Evolutionary conservation across 2,329 filamentous ascomycete genomes (phyloP).

Genomic region (Beauveria bassiana): DNA sequence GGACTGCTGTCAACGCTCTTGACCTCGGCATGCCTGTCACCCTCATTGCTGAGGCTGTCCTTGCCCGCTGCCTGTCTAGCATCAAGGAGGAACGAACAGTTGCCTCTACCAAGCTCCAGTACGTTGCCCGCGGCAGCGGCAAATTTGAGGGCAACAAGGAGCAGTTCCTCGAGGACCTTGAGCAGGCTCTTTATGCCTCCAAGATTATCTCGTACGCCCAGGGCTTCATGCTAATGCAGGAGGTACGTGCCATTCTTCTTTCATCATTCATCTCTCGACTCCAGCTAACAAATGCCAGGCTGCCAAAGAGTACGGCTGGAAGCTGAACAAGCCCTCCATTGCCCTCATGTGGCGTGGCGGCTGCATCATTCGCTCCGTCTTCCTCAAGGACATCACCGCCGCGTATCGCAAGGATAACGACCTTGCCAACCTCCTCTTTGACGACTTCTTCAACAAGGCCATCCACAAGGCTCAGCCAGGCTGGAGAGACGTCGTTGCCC

Average conservation of each 20-base stretch:
- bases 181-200: constrained; percentile 97
- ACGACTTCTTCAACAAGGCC: constrained; percentile 99
- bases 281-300: constrained; percentile 45
- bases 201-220: constrained; percentile 99
- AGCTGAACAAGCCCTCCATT: constrained; percentile 99
- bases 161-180: constrained; percentile 91
- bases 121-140: constrained; percentile 63
- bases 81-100: constrained; percentile 88
- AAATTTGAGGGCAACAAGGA: constrained; percentile 82
- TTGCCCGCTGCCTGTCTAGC: constrained; percentile 86
- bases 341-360: constrained; percentile 99
- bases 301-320: constrained; percentile 93
- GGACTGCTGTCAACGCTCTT: constrained; percentile 98
- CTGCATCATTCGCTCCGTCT: constrained; percentile 99
- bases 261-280: no score
- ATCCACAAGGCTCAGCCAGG: constrained; percentile 93
- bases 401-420: constrained; percentile 93
- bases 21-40: constrained; percentile 98
- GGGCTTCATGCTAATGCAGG: constrained; percentile 99
- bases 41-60: constrained; percentile 93
- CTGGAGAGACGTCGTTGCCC: constrained; percentile 86
- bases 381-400: constrained; percentile 98
- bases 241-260: constrained; percentile 48
- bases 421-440: constrained; percentile 96
- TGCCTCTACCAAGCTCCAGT: constrained; percentile 70